Base-by-base conservation (phyloP, 495 filamentous ascomycete genomes). In the Letharia lupina region DNA sequence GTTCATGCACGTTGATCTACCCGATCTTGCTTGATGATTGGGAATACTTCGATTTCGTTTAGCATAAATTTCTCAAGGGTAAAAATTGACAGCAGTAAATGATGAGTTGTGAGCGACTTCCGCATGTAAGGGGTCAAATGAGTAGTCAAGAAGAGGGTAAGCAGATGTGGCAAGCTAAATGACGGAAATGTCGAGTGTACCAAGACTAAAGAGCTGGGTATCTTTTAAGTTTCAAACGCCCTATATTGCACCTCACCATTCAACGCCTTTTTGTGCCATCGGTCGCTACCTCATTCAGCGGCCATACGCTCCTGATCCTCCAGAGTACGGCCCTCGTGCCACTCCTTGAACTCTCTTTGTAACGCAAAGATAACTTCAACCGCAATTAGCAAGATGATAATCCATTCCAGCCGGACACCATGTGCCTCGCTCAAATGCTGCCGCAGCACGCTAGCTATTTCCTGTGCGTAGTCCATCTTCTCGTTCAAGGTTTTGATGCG, bases 381-480 rank as follows among this genome's bases (percentile, higher is more conserved):
- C 1, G 89, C 84, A 75, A 98, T 98, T 65, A 98, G 81, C 10
- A 88, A 82, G 71, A 98, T 98, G 70, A 98, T 97, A 73, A 95
- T 92, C 92, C 91, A 96, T 77, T 98, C 94, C n/a, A 98, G 77
- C 50, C 89, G 78, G 18, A 92, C 84, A 13, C 89, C 87, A 75
- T 97, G 90, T 68, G 86, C 89, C 78, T 98, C 93, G 74, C 92
- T 96, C 67, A 95, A 79, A 71, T 89, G 87, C 73, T 96, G 89
- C 65, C 95, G 82, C 20, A 97, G 79, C 16, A 98, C 92, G 67
- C 82, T 89, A 15, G 94, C 93, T 71, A 97, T 97, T 73, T 97
- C 94, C 71, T 91, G 90, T 1, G 92, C 94, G 78, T 98, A 98
- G 72, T 96, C 93, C 85, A 98, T 93, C 79, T 93, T 95, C 78